A percentile compares a stretch with the other conserved stretches of the same genome.
Conservation (phyloP, 441 rosid genomes). For the Gossypium lobatum region DNA sequence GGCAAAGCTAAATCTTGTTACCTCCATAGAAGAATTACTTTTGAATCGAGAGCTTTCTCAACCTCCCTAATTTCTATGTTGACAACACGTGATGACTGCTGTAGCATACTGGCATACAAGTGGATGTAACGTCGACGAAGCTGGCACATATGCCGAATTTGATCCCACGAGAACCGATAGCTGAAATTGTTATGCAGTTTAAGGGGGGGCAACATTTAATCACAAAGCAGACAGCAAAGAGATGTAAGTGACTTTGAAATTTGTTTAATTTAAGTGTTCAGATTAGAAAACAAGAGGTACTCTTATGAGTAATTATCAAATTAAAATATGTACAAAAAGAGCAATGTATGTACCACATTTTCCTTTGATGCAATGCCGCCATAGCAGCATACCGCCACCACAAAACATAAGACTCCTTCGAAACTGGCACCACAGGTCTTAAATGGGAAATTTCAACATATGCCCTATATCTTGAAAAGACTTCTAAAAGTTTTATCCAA, state of each 20-base stretch:
- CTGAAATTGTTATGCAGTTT: slow-evolving; percentile 35
- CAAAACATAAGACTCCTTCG: slow-evolving; percentile 38
- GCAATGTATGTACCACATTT: slow-evolving; percentile 55
- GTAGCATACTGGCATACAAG: slow-evolving; percentile 71
- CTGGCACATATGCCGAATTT: slow-evolving; percentile 67
- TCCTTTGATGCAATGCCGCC: slow-evolving; percentile 75
- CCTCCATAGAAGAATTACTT: slow-evolving; percentile 97
- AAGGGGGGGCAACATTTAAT: not conserved
- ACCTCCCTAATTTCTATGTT: slow-evolving; percentile 68
- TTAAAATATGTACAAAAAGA: not conserved
- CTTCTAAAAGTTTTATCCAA: slow-evolving; percentile 93
- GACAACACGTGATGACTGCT: slow-evolving; percentile 48
- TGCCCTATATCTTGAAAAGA: slow-evolving; percentile 74
- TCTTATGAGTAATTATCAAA: not conserved
- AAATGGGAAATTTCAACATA: slow-evolving; percentile 83
- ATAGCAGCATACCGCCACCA: slow-evolving; percentile 97
- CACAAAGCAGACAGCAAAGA: not conserved
- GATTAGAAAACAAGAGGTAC: not conserved
- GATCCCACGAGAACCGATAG: slow-evolving; percentile 87
- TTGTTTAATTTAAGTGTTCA: not conserved
- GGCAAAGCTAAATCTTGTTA: slow-evolving; percentile 21
- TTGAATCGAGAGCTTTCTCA: slow-evolving; percentile 82
- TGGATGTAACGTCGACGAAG: slow-evolving; percentile 83
- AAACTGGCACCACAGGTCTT: slow-evolving; percentile 78
- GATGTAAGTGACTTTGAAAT: not conserved